These are phyloP conservation scores for Colletotrichum acutatum DNA, from an alignment of 2,329 filamentous ascomycete species.

Conservation along the genomic window DNA sequence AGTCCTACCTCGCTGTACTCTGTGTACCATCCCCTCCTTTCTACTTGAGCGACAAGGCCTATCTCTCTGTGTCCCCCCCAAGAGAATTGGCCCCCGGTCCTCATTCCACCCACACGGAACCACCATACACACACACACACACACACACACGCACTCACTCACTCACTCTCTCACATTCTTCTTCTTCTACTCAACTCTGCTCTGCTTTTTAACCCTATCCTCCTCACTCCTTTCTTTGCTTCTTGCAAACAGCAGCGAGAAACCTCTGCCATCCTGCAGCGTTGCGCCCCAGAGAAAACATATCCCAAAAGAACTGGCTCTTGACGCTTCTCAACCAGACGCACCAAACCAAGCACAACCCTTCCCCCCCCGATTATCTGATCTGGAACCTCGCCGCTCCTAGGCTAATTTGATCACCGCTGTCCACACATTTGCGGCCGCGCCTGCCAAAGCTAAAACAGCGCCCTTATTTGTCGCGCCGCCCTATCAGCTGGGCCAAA, in stretches of 20 bases:
- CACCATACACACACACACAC: not conserved
- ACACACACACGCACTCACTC: not conserved
- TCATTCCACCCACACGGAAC: slow-evolving; percentile 8
- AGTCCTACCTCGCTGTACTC: slow-evolving; percentile 22
- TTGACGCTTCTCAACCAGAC: not conserved
- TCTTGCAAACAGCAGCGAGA: not conserved
- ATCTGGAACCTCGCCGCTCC: slow-evolving; percentile 33
- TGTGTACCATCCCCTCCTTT: slow-evolving; percentile 18
- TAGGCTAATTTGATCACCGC: slow-evolving; percentile 31
- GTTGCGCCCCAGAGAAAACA: not conserved
- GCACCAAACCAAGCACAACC: not conserved
- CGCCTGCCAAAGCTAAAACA: slow-evolving; percentile 33
- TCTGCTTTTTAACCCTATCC: slow-evolving; percentile 21
- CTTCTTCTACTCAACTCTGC: not conserved
- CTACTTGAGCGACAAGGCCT: slow-evolving; percentile 3
- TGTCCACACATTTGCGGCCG: slow-evolving; percentile 34
- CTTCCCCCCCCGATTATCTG: slow-evolving; percentile 7
- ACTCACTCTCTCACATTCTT: not conserved
- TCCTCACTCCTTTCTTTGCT: slow-evolving; percentile 11
- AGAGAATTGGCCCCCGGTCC: slow-evolving; percentile 3
- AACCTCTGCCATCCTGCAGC: not conserved
- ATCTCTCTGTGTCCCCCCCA: slow-evolving; percentile 14
- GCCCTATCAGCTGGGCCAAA: slow-evolving; percentile 29
- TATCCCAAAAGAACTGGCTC: slow-evolving; percentile 1
- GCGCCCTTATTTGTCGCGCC: slow-evolving; percentile 26